phyloP scores from a whole-genome alignment of 1,284 basidiomycete species.

The Malassezia brasiliensis region DNA sequence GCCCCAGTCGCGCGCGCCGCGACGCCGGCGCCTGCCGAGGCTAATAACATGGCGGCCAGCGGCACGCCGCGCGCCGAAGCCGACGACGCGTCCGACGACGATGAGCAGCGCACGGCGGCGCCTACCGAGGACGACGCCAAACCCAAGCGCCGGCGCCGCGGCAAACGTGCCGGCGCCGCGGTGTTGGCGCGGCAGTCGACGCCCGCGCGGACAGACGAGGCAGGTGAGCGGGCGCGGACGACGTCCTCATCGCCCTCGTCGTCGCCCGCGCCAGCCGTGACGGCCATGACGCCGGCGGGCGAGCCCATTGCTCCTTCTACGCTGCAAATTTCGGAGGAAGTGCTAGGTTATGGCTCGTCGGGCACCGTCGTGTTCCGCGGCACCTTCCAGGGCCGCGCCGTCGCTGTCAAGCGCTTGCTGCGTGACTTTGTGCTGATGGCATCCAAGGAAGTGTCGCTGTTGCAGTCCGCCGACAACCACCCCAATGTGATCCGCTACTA shows the following conservation, averaged over 20 bases:
- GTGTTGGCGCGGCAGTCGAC: constrained; percentile 36
- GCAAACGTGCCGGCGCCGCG: constrained; percentile 37
- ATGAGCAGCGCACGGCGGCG: not conserved
- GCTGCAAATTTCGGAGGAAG: constrained; percentile 34
- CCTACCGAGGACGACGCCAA: constrained; percentile 3
- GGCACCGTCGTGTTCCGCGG: constrained; percentile 91
- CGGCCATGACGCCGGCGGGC: not conserved
- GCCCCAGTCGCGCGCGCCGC: not conserved
- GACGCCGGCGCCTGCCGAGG: not conserved
- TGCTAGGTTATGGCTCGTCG: constrained; percentile 72
- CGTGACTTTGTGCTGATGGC: constrained; percentile 92
- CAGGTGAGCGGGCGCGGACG: not conserved
- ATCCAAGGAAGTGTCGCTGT: constrained; percentile 79
- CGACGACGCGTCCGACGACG: not conserved
- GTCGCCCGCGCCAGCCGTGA: not conserved
- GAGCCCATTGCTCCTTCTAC: constrained; percentile 10
- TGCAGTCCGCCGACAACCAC: constrained; percentile 85
- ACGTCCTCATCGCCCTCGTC: not conserved
- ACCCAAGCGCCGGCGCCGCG: constrained; percentile 29
- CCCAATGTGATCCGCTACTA: constrained; percentile 95
- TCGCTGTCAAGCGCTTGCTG: constrained; percentile 89
- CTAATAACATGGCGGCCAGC: not conserved
- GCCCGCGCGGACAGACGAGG: not conserved
- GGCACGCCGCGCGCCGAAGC: not conserved
- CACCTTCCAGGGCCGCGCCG: constrained; percentile 84